Percentiles rank a stretch among this genome's conserved stretches.
phyloP scores from a whole-genome alignment of 2,329 filamentous ascomycete genomes.

The Alternaria arborescens region DNA sequence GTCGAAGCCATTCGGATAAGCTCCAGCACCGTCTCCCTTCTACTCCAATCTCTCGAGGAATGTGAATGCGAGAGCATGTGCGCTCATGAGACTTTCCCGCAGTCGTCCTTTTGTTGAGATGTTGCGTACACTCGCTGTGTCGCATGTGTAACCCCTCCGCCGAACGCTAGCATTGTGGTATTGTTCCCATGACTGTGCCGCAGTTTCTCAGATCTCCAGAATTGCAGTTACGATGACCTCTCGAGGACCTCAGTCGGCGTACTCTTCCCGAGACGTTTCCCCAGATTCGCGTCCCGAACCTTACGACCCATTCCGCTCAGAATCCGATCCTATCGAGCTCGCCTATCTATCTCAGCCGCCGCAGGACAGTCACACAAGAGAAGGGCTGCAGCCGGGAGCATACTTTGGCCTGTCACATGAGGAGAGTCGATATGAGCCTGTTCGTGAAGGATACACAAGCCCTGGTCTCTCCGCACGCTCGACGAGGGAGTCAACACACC shows the following conservation, averaged over 20 bases:
- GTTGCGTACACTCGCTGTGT: slow-evolving; percentile 1
- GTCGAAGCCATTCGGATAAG: background rate
- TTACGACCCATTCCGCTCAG: slow-evolving; percentile 41
- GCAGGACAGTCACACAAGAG: slow-evolving; percentile 19
- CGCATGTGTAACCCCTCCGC: slow-evolving; percentile 9
- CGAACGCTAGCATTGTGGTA: slow-evolving; percentile 4
- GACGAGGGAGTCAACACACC: slow-evolving; percentile 33
- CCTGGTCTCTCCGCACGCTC: slow-evolving; percentile 25
- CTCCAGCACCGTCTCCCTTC: background rate
- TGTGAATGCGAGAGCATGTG: background rate
- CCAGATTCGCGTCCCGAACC: slow-evolving; percentile 31
- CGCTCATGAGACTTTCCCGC: background rate
- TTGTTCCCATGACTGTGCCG: slow-evolving; percentile 7
- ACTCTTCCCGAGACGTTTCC: slow-evolving; percentile 37
- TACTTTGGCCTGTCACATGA: slow-evolving; percentile 25
- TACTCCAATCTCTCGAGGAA: background rate
- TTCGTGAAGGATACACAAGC: slow-evolving; percentile 24
- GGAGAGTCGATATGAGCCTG: slow-evolving; percentile 31
- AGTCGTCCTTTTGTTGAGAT: background rate
- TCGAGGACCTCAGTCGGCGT: slow-evolving; percentile 23
- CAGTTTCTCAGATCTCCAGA: background rate
- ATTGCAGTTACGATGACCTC: slow-evolving; percentile 32
- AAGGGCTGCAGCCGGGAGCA: slow-evolving; percentile 26
- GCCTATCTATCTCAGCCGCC: slow-evolving; percentile 24
- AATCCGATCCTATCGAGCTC: slow-evolving; percentile 43